phyloP scores from a whole-genome alignment of 2,329 filamentous ascomycete genomes.

The Aspergillus oerlinghausenensis region DNA sequence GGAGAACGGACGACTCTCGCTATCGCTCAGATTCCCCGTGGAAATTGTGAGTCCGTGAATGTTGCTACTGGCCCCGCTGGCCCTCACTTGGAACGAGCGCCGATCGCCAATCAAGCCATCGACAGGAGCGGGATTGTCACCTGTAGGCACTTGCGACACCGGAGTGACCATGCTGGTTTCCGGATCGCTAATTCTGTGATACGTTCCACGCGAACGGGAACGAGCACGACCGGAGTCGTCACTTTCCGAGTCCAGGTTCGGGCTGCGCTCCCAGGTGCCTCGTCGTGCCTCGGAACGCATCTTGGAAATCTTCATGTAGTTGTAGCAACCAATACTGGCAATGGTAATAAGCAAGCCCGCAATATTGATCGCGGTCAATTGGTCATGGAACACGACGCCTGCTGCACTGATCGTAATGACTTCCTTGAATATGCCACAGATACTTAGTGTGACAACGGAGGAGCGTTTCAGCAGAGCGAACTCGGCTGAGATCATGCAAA shows the following conservation, averaged over 20 bases:
- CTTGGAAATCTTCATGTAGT: slow-evolving; percentile 86
- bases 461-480: slow-evolving; percentile 93
- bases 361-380: slow-evolving; percentile 80
- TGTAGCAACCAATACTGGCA: slow-evolving; percentile 79
- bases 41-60: slow-evolving; percentile 25
- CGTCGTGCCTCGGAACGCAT: slow-evolving; percentile 73
- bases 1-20: slow-evolving; percentile 16
- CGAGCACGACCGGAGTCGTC: slow-evolving; percentile 21
- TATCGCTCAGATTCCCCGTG: slow-evolving; percentile 28
- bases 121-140: slow-evolving; percentile 21
- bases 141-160: slow-evolving; percentile 10
- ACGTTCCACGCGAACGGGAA: slow-evolving; percentile 21
- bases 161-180: slow-evolving; percentile 20
- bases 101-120: slow-evolving; percentile 20
- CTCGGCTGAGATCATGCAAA: slow-evolving; percentile 94
- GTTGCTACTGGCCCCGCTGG: slow-evolving; percentile 26
- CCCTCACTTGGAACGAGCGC: slow-evolving; percentile 31
- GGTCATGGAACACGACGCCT: slow-evolving; percentile 81
- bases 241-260: slow-evolving; percentile 23
- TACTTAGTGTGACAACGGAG: slow-evolving; percentile 90
- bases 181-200: slow-evolving; percentile 21
- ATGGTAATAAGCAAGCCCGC: slow-evolving; percentile 85
- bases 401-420: slow-evolving; percentile 92
- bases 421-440: slow-evolving; percentile 98
- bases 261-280: slow-evolving; percentile 29